Base-by-base conservation (phyloP, 176 grass and related monocot species). In the Hyparrhenia diplandra region DNA sequence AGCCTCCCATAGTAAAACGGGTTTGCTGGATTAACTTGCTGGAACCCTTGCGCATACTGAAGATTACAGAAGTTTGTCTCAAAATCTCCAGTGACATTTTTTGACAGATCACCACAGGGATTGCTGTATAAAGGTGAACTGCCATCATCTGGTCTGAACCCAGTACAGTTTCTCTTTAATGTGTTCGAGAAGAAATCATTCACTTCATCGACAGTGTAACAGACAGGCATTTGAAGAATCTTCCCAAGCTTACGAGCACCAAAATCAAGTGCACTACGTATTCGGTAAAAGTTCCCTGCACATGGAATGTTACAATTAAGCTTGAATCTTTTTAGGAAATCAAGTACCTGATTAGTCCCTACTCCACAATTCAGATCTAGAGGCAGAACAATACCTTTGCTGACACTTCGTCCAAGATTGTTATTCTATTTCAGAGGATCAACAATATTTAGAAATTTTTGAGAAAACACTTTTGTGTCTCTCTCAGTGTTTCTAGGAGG, bases 381-480 rank as follows among this genome's bases (percentile, higher is more conserved):
- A 88, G 60, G 59, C 51, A 71, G 18, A 66, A 65, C 43, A 79
- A 79, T 55, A 94, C 95, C 92, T 98, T 87, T 95, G 88, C 84
- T 95, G 40, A 98, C 90, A 70, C 92, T 98, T 75, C 95, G 79
- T 18, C 95, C 95, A 30, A 98, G 95, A 89, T 98, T 98, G 41
- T 98, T 98, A 78, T 46, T 89, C 54, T 66, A 42, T 73, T 98
- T 98, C 68, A 98, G 40, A 45, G 92, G 95, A 87, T 98, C 92
- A 61, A 95, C 85, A 78, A 98, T 98, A 71, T 98, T 98, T 21
- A 98, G 77, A 93, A 88, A 87, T 67, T 95, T 98, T 31, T 69
- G 75, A 54, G 80, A 58, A 47, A 98, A 98, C 29, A 60, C 43
- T 64, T 76, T 46, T 18, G 69, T 41, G 75, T 74, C 85, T 72